Percentiles rank a stretch among this genome's conserved stretches.
phyloP scores from a whole-genome alignment of 495 filamentous ascomycete species.

The Penicillium steckii region DNA sequence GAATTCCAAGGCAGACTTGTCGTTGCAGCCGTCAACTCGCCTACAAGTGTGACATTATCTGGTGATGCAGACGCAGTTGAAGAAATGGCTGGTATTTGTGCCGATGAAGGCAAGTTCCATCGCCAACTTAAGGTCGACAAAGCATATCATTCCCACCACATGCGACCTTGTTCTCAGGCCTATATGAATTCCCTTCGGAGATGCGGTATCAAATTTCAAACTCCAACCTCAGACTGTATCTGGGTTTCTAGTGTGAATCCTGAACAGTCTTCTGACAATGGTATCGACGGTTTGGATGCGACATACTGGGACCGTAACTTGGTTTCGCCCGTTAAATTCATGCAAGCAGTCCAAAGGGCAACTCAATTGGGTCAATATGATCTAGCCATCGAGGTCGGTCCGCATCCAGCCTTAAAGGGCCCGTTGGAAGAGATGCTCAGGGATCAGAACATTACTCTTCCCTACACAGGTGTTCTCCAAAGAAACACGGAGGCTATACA shows the following conservation, averaged over 20 bases:
- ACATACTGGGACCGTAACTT: conserved; percentile 21
- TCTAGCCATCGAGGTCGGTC: conserved; percentile 43
- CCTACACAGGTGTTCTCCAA: background rate
- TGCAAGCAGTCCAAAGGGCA: conserved; percentile 6
- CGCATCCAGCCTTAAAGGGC: conserved; percentile 35
- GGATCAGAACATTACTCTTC: no score
- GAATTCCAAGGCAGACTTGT: conserved; percentile 9
- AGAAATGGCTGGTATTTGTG: conserved; percentile 13
- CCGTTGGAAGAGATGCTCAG: conserved; percentile 22
- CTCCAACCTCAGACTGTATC: no score
- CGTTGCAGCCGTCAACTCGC: conserved; percentile 48
- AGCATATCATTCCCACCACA: conserved; percentile 34
- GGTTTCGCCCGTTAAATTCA: conserved; percentile 28
- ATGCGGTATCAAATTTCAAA: background rate
- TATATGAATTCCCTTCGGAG: conserved; percentile 18
- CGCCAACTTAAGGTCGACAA: conserved; percentile 14
- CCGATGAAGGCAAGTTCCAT: conserved; percentile 9
- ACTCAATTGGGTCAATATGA: conserved; percentile 1
- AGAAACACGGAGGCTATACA: background rate
- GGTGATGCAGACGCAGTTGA: conserved; percentile 38
- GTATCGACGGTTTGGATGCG: conserved; percentile 10
- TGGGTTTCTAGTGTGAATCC: no score
- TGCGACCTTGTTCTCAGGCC: conserved; percentile 9
- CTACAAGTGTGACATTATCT: conserved; percentile 39
- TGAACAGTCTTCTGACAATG: background rate